These are phyloP conservation scores for Botrytis porri DNA, from an alignment of 2,329 filamentous ascomycete genomes.

Conservation along the genomic window DNA sequence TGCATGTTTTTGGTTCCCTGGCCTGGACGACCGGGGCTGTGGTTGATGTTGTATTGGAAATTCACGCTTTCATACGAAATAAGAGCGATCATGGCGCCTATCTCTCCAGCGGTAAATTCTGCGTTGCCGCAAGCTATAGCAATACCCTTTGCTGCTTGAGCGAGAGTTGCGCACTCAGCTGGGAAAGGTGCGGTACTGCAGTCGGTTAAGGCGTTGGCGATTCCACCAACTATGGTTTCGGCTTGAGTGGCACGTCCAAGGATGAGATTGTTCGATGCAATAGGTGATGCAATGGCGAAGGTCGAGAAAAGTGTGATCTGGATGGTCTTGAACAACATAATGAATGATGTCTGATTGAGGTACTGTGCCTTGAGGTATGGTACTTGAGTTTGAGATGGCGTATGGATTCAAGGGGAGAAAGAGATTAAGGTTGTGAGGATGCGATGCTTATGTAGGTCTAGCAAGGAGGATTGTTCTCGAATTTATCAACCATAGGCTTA, in stretches of 20 bases:
- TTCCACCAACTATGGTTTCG: conserved; percentile 28
- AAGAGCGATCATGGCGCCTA: conserved; percentile 58
- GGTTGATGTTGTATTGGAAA: conserved; percentile 62
- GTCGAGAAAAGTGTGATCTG: not conserved
- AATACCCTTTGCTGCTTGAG: conserved; percentile 28
- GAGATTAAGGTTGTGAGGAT: not conserved
- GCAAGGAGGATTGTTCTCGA: not conserved
- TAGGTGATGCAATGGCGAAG: not conserved
- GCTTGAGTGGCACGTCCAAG: not conserved
- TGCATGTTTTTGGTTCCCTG: conserved; percentile 68
- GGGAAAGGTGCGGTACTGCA: conserved; percentile 45
- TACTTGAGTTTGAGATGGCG: not conserved
- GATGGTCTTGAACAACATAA: not conserved
- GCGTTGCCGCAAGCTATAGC: accelerated
- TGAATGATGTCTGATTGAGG: not conserved
- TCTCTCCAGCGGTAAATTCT: conserved; percentile 40
- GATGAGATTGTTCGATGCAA: not conserved
- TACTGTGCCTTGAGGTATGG: not conserved
- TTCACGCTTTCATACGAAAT: conserved; percentile 59
- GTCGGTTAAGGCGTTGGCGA: conserved; percentile 45
- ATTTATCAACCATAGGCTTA: not conserved
- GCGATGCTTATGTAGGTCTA: not conserved
- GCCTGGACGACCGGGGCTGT: conserved; percentile 50
- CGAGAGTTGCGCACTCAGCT: conserved; percentile 52
- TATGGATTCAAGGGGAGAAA: not conserved